These are phyloP conservation scores for Hura crepitans DNA, from an alignment of 441 rosid genomes.

Conservation along the genomic window DNA sequence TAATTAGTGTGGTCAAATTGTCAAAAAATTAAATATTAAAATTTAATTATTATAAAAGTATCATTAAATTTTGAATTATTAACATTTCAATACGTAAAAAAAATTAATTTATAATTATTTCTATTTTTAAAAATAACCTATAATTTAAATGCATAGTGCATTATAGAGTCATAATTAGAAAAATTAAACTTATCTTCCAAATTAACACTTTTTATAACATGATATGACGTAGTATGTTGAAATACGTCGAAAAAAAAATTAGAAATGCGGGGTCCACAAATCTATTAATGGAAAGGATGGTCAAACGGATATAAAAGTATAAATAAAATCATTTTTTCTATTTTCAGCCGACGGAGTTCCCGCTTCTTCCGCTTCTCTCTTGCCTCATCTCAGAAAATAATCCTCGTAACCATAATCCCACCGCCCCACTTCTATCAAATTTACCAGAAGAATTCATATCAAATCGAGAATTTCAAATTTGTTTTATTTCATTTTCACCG, in stretches of 20 bases:
- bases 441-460: background rate
- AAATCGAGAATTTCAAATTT: background rate
- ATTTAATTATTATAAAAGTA: too few species aligned
- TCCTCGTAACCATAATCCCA: background rate
- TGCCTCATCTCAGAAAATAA: background rate
- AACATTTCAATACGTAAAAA: too few species aligned
- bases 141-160: too few species aligned
- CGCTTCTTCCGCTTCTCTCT: constrained; percentile 35
- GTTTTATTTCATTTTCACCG: background rate
- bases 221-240: too few species aligned
- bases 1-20: too few species aligned
- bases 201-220: too few species aligned
- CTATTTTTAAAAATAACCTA: too few species aligned
- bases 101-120: too few species aligned
- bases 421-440: constrained; percentile 8
- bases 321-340: background rate
- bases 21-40: too few species aligned
- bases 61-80: too few species aligned
- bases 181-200: too few species aligned
- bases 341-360: constrained; percentile 33
- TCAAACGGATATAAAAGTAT: background rate
- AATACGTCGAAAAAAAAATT: background rate
- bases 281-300: background rate
- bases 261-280: background rate
- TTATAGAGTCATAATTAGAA: too few species aligned